These are phyloP conservation scores for Coccinonectria pachysandricola DNA, from an alignment of 2,329 filamentous ascomycete genomes.

Conservation along the genomic window DNA sequence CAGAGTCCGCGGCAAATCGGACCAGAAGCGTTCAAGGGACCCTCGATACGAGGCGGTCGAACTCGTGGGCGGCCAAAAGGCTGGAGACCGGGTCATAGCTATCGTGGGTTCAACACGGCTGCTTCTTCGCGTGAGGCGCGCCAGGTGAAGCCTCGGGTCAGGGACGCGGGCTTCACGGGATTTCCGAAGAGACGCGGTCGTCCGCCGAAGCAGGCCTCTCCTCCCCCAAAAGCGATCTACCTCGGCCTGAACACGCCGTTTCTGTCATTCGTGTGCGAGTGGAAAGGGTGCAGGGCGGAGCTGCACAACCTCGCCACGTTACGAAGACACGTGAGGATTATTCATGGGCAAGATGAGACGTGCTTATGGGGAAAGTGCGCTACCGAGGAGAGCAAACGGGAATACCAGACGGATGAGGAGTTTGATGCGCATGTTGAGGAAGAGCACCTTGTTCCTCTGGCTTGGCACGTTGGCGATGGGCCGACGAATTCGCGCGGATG, in stretches of 20 bases:
- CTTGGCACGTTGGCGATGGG: slow-evolving; percentile 52
- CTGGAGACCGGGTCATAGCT: slow-evolving; percentile 25
- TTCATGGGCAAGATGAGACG: slow-evolving; percentile 31
- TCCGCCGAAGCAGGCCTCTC: slow-evolving; percentile 28
- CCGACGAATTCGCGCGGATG: slow-evolving; percentile 30
- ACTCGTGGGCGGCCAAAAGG: slow-evolving; percentile 38
- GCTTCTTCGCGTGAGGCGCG: slow-evolving; percentile 13
- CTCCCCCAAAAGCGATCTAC: slow-evolving; percentile 32
- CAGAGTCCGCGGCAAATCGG: slow-evolving; percentile 2
- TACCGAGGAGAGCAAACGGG: slow-evolving; percentile 8
- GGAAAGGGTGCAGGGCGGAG: slow-evolving; percentile 47
- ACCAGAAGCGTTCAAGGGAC: slow-evolving; percentile 3
- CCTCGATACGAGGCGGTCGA: slow-evolving; percentile 4
- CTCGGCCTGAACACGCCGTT: slow-evolving; percentile 32
- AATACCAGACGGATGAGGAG: slow-evolving; percentile 26
- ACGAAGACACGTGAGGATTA: slow-evolving; percentile 38
- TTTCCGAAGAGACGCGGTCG: slow-evolving; percentile 32
- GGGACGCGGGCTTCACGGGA: slow-evolving; percentile 12
- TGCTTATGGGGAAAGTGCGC: slow-evolving; percentile 26
- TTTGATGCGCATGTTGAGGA: slow-evolving; percentile 43
- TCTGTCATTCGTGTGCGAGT: slow-evolving; percentile 48
- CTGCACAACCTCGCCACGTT: slow-evolving; percentile 53
- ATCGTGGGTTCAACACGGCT: slow-evolving; percentile 12
- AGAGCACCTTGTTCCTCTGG: slow-evolving; percentile 40
- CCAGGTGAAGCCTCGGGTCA: slow-evolving; percentile 20